Evolutionary conservation across 306 rosid genomes (phyloP), one percentile per base, ranked within the genome.

Genomic region (Cucumis melo): DNA sequence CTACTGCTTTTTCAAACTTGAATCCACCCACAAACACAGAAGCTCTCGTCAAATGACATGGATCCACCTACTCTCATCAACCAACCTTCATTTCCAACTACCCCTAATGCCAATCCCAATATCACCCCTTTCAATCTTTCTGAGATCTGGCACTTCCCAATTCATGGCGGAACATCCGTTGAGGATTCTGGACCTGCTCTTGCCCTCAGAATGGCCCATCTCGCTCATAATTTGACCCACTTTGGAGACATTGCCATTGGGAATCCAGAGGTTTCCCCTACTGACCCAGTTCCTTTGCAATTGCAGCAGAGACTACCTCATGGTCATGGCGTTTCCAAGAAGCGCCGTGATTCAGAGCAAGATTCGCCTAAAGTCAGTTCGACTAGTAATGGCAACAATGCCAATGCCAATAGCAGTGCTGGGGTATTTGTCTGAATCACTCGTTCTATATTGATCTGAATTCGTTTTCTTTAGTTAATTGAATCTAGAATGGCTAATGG

Each of bases 111-210:
- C 67, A 78, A 36, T 78, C 65, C 86, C 41, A 87, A 79, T 86
- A 78, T 85, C 73, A 16, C 85, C 80, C 53, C 95, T 63, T 89
- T 2, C 78, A 87, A 87, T 78, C 79, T 87, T 5, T 13, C 93
- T 4, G 94, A 91, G 96, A 90, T 90, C 94, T 93, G 97, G 98
- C 88, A 76, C 24, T 84, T 86, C 27, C 90, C 90, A 19, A 66
- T 87, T 74, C 84, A 76, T 42, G 71, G 80, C 77, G 79, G 78
- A 7, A 64, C n/a, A 3, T 50, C 13, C 1, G 78, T 65, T 23
- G 86, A 72, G 4, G 87, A 87, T 1, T 39, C 88, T 10, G 92
- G 80, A 6, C 85, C 83, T 55, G 91, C 86, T 12, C 53, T 91
- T 76, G 92, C 84, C 27, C 61, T 88, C 21, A 74, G 87, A 58